These are phyloP conservation scores for Naganishia vaughanmartiniae DNA, from an alignment of 768 basidiomycete species.

Conservation along the genomic window DNA sequence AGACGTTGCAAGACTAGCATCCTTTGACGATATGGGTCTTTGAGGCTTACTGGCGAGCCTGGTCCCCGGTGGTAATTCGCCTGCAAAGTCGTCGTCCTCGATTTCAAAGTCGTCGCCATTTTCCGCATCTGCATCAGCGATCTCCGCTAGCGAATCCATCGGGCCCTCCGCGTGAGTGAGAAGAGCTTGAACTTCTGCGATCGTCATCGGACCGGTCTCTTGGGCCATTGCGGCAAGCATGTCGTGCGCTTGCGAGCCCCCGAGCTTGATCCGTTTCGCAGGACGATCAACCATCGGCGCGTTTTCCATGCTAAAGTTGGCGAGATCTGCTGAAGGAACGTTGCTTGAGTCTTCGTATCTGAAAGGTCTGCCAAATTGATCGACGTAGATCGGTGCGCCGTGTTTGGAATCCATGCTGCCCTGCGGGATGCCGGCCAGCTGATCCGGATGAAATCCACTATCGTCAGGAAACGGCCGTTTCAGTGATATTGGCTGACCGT, in stretches of 20 bases:
- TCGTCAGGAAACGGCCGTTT: slow-evolving; percentile 18
- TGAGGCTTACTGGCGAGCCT: slow-evolving; percentile 43
- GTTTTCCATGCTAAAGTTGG: slow-evolving; percentile 3
- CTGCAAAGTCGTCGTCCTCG: slow-evolving; percentile 11
- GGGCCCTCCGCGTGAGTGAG: slow-evolving; percentile 1
- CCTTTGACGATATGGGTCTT: slow-evolving; percentile 37
- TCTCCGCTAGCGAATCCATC: slow-evolving; percentile 19
- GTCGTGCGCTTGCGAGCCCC: slow-evolving; percentile 26
- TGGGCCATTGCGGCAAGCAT: slow-evolving; percentile 9
- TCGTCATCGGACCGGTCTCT: slow-evolving; percentile 21
- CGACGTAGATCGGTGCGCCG: slow-evolving; percentile 42
- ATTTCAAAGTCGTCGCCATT: slow-evolving; percentile 40
- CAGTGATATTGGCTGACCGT: slow-evolving; percentile 4
- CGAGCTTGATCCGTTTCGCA: slow-evolving; percentile 36
- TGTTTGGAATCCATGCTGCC: slow-evolving; percentile 19
- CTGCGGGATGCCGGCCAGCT: not conserved
- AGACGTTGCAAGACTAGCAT: slow-evolving; percentile 30
- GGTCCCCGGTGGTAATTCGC: slow-evolving; percentile 39
- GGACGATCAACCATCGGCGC: slow-evolving; percentile 34
- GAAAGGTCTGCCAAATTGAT: slow-evolving; percentile 47
- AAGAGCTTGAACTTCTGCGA: slow-evolving; percentile 14
- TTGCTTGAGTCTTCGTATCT: slow-evolving; percentile 24
- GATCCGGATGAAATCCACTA: not conserved
- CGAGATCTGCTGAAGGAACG: slow-evolving; percentile 21
- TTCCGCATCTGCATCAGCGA: slow-evolving; percentile 31